A percentile compares a stretch with the other conserved stretches of the same genome.
Evolutionary conservation across 2,329 filamentous ascomycete genomes (phyloP).

Genomic region (Cercospora berteroae): DNA sequence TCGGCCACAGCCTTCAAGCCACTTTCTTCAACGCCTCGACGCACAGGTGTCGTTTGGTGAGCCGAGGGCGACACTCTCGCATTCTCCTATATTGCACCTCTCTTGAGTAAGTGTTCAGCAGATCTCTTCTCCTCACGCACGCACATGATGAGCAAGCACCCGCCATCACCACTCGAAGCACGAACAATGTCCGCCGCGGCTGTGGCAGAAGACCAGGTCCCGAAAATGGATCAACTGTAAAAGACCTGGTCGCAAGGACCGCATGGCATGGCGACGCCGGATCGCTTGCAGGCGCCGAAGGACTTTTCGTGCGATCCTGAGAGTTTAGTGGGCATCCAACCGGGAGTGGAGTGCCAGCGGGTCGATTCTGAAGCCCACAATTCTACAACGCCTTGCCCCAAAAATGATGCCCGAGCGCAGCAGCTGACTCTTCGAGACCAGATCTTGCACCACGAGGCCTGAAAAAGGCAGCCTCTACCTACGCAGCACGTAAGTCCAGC

Average conservation of each 20-base stretch:
- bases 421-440: not conserved
- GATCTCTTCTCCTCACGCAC: not conserved
- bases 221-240: not conserved
- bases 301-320: not conserved
- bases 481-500: not conserved
- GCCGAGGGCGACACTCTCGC: too few species aligned
- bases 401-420: not conserved
- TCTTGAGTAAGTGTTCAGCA: not conserved
- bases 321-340: not conserved
- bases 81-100: not conserved
- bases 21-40: not conserved
- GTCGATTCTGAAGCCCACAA: not conserved
- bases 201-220: not conserved
- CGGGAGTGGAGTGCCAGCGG: not conserved
- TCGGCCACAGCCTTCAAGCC: not conserved
- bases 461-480: not conserved
- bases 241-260: not conserved
- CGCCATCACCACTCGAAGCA: not conserved
- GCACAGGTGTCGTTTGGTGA: not conserved
- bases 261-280: not conserved
- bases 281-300: not conserved
- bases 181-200: not conserved
- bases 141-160: not conserved
- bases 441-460: not conserved
- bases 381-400: not conserved